Percentiles rank a stretch among this genome's conserved stretches.
These are phyloP conservation scores for Parascedosporium putredinis DNA, from an alignment of 2,329 filamentous ascomycete genomes.

Conservation along the genomic window DNA sequence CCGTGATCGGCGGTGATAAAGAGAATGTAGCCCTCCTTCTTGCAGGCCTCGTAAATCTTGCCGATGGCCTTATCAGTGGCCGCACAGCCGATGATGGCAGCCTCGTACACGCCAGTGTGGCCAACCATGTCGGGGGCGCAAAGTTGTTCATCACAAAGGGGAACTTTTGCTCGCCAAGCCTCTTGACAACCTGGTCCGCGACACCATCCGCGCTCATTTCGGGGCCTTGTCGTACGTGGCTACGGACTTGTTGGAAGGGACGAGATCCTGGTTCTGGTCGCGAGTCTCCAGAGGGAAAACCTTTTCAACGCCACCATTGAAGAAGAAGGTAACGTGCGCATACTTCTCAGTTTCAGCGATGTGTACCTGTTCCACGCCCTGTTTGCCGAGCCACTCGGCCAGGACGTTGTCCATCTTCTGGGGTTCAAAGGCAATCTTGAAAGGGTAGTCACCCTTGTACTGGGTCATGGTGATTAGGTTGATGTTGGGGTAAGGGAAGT, in stretches of 20 bases:
- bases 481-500: conserved; percentile 91
- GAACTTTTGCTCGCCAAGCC: conserved; percentile 74
- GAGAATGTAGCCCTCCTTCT: conserved; percentile 82
- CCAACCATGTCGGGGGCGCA: conserved; percentile 99
- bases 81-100: conserved; percentile 72
- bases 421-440: conserved; percentile 83
- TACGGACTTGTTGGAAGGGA: conserved; percentile 81
- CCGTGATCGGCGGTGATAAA: conserved; percentile 97
- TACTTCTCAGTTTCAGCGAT: conserved; percentile 99
- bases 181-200: conserved; percentile 79
- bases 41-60: conserved; percentile 84
- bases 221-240: conserved; percentile 91
- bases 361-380: conserved; percentile 86
- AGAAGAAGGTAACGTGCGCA: conserved; percentile 98
- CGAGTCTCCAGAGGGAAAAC: conserved; percentile 85
- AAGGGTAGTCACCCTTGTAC: conserved; percentile 93
- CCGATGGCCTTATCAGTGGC: conserved; percentile 93
- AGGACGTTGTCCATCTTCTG: conserved; percentile 98
- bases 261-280: conserved; percentile 67
- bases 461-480: conserved; percentile 93
- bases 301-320: conserved; percentile 98
- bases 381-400: conserved; percentile 88
- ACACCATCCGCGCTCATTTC: conserved; percentile 93
- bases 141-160: conserved; percentile 99
- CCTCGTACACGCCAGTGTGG: conserved; percentile 95